Evolutionary conservation across 257 asterid genomes (phyloP), one percentile per base, ranked within the genome.

Genomic region (Primulina huaijiensis): DNA sequence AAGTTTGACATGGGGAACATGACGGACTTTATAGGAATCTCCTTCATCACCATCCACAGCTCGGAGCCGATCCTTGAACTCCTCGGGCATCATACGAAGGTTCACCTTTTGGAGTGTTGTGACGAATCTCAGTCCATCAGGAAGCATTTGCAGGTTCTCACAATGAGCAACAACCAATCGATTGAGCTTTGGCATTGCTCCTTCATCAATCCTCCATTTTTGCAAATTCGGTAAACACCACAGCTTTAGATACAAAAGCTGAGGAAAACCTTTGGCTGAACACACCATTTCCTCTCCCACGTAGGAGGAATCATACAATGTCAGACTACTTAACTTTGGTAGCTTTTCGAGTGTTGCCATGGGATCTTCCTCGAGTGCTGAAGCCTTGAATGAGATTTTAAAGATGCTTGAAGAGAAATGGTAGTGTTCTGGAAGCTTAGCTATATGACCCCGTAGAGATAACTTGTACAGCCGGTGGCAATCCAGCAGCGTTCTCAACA

Each of bases 331-430:
- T 61, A 83, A 71, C 71, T 68, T 80, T 0, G 80, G 80, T 1
- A 83, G 82, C 57, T 67, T 83, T 73, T 83, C 83, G 10, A 83
- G 75, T 3, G 62, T 80, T 46, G 69, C 75, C 85, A 83, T 83
- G 25, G 83, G 76, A 56, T 70, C 85, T 70, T 75, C 75, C 12
- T 46, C 37, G 1, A 83, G 83, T 3, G 20, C 29, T 3, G 88
- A 80, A 11, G 46, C 79, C 75, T 75, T 76, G 63, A 83, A 76
- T 29, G 81, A 68, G n/a, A 83, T 73, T 2, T 78, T 74, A 17
- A 80, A 77, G 27, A 83, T 74, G 74, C 77, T 83, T 3, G 76
- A 68, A 14, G 85, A 83, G 65, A 83, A 80, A 40, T 75, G 35
- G 62, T 62, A 23, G 69, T 53, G 72, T 33, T 69, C 72, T 0